Evolutionary conservation across 768 basidiomycete genomes (phyloP).

Genomic region (Kwoniella mangroviensis): DNA sequence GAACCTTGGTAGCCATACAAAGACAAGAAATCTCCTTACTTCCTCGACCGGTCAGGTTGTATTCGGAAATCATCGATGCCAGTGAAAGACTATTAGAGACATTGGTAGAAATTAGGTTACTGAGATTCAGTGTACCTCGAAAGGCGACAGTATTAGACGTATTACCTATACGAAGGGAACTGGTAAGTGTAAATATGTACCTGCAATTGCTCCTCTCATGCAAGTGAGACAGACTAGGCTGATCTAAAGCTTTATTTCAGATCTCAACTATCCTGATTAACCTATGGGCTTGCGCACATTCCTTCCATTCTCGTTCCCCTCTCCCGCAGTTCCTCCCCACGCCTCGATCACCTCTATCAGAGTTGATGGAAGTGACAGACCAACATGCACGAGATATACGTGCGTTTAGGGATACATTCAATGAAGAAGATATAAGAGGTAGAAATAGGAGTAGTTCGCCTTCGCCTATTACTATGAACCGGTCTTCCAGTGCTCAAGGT

Average conservation of each 20-base stretch:
- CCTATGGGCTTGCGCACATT: constrained; percentile 53
- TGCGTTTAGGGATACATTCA: constrained; percentile 15
- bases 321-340: constrained; percentile 57
- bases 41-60: constrained; percentile 52
- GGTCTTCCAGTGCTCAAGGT: constrained; percentile 9
- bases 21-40: constrained; percentile 52
- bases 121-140: constrained; percentile 53
- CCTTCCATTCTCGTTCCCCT: constrained; percentile 53
- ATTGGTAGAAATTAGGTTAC: constrained; percentile 44
- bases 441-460: constrained; percentile 16
- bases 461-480: background rate
- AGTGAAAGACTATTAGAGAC: constrained; percentile 43
- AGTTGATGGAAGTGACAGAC: constrained; percentile 48
- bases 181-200: constrained; percentile 30
- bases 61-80: constrained; percentile 46
- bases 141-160: constrained; percentile 55
- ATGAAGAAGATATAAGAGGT: constrained; percentile 1
- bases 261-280: constrained; percentile 53
- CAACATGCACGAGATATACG: constrained; percentile 36
- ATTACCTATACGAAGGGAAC: constrained; percentile 50
- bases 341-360: constrained; percentile 45
- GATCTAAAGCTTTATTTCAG: constrained; percentile 15
- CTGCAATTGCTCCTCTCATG: background rate
- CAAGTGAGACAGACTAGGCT: background rate
- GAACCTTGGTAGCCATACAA: constrained; percentile 52